phyloP scores from a whole-genome alignment of 2,329 filamentous ascomycete species.

The Metarhizium humberi region DNA sequence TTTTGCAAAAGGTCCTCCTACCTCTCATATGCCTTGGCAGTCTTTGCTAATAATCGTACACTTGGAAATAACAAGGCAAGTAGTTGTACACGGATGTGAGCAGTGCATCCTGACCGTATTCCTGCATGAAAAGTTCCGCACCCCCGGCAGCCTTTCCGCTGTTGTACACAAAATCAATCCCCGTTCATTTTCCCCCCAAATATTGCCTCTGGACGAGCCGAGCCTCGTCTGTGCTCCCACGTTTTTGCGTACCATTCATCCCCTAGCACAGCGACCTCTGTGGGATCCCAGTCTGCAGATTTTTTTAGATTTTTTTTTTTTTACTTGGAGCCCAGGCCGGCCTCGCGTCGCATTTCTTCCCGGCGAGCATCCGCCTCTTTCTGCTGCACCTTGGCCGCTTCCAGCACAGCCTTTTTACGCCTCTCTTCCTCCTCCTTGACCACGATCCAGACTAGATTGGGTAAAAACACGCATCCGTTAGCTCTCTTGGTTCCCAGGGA shows the following conservation, averaged over 20 bases:
- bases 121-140: neutral
- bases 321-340: conserved; percentile 31
- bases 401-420: conserved; percentile 26
- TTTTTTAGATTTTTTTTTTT: neutral
- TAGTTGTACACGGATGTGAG: neutral
- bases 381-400: conserved; percentile 25
- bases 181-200: neutral
- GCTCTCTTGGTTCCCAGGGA: neutral
- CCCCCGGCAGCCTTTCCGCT: neutral
- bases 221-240: neutral
- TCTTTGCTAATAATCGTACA: no score
- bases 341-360: conserved; percentile 41
- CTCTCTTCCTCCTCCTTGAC: conserved; percentile 38
- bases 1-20: no score
- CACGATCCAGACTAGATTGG: conserved; percentile 37
- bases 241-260: neutral
- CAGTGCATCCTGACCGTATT: neutral
- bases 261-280: neutral
- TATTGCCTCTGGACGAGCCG: neutral
- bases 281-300: neutral
- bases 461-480: conserved; percentile 6
- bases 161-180: no score
- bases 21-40: no score
- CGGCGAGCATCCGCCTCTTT: conserved; percentile 33
- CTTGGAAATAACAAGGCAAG: neutral